A percentile compares a stretch with the other conserved stretches of the same genome.
Evolutionary conservation across 495 filamentous ascomycete species (phyloP).

Genomic region (Massariosphaeria phaeospora): DNA sequence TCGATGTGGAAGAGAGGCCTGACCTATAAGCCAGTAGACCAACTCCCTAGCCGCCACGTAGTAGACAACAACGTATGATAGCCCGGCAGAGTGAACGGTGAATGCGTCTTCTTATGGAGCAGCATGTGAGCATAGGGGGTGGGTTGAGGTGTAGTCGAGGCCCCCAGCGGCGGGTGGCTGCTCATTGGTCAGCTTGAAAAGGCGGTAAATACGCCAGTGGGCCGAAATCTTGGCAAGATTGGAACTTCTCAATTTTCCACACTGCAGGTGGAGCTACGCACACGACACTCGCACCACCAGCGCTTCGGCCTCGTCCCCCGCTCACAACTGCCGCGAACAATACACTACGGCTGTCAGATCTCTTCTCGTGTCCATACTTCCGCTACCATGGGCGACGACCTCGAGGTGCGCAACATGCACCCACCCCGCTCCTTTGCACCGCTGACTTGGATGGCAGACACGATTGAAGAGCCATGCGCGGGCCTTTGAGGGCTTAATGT

Average conservation of each 20-base stretch:
- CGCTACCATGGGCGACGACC: constrained; percentile 33
- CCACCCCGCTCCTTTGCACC: constrained; percentile 19
- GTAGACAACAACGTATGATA: no score
- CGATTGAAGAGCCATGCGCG: constrained; percentile 78
- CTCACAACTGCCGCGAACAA: no score
- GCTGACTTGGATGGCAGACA: constrained; percentile 52
- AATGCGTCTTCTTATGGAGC: no score
- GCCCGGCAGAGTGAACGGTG: no score
- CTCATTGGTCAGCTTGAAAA: constrained; percentile 1
- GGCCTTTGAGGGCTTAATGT: constrained; percentile 86
- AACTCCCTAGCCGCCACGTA: no score
- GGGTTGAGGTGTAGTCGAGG: background rate
- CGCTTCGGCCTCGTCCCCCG: no score
- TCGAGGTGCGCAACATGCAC: constrained; percentile 32
- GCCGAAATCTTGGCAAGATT: background rate
- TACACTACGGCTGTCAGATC: no score
- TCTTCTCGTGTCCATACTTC: no score
- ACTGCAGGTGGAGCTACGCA: background rate
- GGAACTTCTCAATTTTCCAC: background rate
- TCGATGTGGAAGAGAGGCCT: no score
- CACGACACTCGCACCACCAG: no score
- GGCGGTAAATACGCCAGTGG: background rate
- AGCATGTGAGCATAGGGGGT: background rate
- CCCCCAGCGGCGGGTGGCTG: background rate
- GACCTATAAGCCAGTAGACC: no score